Conservation (phyloP, 106 monocot genomes). For the Gastrodia elata region DNA sequence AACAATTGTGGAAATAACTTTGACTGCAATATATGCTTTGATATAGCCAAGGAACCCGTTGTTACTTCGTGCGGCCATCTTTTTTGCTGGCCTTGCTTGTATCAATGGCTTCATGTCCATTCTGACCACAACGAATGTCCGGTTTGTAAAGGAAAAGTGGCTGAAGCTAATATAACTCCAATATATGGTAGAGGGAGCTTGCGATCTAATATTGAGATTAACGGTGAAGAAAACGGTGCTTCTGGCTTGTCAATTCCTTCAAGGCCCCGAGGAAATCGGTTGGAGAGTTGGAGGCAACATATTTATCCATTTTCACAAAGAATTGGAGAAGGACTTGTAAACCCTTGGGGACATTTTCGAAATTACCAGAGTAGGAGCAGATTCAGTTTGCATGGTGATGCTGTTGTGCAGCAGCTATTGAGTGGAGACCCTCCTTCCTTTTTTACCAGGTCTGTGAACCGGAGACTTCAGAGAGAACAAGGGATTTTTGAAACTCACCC, state of each 20-base stretch:
- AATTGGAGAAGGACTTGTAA: neutral
- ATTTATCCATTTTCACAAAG: neutral
- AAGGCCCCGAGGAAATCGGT: conserved; percentile 13
- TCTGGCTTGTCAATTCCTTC: conserved; percentile 7
- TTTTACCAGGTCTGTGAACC: neutral
- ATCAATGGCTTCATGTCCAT: conserved; percentile 16
- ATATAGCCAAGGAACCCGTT: conserved; percentile 15
- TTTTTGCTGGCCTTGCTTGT: conserved; percentile 23
- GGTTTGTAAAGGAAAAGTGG: conserved; percentile 14
- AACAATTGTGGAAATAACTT: conserved; percentile 1
- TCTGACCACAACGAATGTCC: conserved; percentile 8
- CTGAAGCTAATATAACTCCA: conserved; percentile 12
- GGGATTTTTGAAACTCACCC: neutral
- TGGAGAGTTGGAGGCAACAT: conserved; percentile 13
- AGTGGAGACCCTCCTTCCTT: neutral
- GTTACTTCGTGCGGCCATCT: conserved; percentile 20
- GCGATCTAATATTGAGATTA: neutral
- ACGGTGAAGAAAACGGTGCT: conserved; percentile 5
- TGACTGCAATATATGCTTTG: conserved; percentile 17
- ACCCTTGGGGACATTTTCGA: neutral
- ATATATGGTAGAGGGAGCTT: conserved; percentile 18
- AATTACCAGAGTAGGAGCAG: neutral
- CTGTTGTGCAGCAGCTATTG: neutral
- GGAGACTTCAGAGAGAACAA: neutral
- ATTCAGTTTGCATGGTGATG: neutral